Evolutionary conservation across 2,329 filamentous ascomycete species (phyloP).

Genomic region (Seiridium unicorne): DNA sequence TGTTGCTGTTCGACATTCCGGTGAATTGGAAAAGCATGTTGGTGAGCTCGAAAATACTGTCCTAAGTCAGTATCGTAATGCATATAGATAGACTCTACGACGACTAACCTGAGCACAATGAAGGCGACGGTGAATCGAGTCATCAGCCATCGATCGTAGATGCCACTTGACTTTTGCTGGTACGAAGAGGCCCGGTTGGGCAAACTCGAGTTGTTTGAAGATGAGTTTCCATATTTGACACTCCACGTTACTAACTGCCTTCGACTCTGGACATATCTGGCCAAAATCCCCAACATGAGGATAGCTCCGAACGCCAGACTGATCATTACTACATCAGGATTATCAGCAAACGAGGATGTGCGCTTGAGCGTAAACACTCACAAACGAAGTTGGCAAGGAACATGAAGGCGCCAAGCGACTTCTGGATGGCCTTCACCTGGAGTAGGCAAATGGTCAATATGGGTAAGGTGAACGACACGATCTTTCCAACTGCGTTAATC

Average conservation of each 20-base stretch:
- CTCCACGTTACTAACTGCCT: slow-evolving; percentile 29
- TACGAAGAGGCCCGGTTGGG: neutral
- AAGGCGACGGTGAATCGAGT: slow-evolving; percentile 44
- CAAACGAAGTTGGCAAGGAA: slow-evolving; percentile 15
- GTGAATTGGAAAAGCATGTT: slow-evolving; percentile 21
- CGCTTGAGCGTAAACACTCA: neutral
- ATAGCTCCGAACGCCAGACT: slow-evolving; percentile 34
- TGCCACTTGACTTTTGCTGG: slow-evolving; percentile 17
- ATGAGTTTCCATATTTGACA: slow-evolving; percentile 25
- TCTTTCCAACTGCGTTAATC: slow-evolving; percentile 13
- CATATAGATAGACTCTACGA: slow-evolving; percentile 14
- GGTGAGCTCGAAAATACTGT: slow-evolving; percentile 35
- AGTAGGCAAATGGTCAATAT: slow-evolving; percentile 15
- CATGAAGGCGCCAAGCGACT: slow-evolving; percentile 12
- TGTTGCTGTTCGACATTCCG: slow-evolving; percentile 26
- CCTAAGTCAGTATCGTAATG: slow-evolving; percentile 13
- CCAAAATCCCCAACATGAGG: slow-evolving; percentile 37
- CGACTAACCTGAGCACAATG: slow-evolving; percentile 33
- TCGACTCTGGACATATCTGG: slow-evolving; percentile 39
- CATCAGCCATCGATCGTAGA: slow-evolving; percentile 45
- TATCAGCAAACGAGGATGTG: neutral
- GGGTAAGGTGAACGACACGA: slow-evolving; percentile 11
- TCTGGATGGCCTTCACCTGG: slow-evolving; percentile 11
- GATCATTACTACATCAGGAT: slow-evolving; percentile 30
- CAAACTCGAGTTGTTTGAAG: neutral